A percentile compares a stretch with the other conserved stretches of the same genome.
Evolutionary conservation across 2,329 filamentous ascomycete species (phyloP).

Genomic region (Colletotrichum sp.): DNA sequence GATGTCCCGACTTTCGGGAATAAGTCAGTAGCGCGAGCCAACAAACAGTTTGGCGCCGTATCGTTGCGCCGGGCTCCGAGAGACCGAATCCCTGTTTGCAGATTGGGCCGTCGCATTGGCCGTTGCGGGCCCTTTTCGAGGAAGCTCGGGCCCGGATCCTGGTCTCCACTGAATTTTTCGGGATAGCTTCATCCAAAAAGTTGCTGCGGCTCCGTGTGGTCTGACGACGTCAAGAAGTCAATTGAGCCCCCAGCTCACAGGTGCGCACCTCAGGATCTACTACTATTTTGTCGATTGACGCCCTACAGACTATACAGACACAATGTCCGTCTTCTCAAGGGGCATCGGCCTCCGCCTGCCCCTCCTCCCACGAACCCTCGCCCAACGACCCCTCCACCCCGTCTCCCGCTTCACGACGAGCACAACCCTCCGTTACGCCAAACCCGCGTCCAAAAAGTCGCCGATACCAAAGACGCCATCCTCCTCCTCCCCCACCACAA

Average conservation of each 20-base stretch:
- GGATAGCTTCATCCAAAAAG: constrained; percentile 20
- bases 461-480: not conserved
- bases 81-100: not conserved
- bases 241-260: not conserved
- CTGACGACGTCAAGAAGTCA: not conserved
- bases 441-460: not conserved
- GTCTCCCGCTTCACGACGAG: constrained; percentile 11
- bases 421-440: not conserved
- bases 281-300: not conserved
- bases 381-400: not conserved
- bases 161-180: constrained; percentile 20
- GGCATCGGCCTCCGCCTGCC: constrained; percentile 10
- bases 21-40: not conserved
- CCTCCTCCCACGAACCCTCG: constrained; percentile 3
- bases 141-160: not conserved
- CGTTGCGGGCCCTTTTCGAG: not conserved
- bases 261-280: not conserved
- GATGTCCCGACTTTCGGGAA: not conserved
- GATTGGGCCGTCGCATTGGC: not conserved
- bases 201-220: not conserved
- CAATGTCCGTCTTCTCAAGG: constrained; percentile 14
- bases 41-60: not conserved
- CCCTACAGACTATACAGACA: not conserved
- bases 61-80: constrained; percentile 16
- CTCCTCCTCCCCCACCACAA: not conserved